Evolutionary conservation across 768 basidiomycete genomes (phyloP), one percentile per base, ranked within the genome.

Genomic region (Trichaptum fuscoviolaceum): DNA sequence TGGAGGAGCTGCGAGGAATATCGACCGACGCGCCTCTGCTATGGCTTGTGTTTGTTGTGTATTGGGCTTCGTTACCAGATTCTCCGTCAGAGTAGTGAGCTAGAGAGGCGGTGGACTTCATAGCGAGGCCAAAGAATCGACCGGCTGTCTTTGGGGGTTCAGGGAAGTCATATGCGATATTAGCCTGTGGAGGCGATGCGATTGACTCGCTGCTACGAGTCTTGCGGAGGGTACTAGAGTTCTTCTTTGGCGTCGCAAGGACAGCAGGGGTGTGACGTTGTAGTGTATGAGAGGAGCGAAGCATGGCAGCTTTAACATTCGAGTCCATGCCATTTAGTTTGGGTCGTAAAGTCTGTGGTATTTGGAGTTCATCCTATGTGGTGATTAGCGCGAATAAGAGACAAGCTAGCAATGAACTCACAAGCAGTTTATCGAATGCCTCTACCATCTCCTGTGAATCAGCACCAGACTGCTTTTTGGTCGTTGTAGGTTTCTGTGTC

Each of bases 231-330:
- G 84, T 78, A 62, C 83, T 83, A 27, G 89, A 85, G 4, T 86
- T 84, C 20, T 73, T 69, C 1, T 85, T 83, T 52, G 77, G 77
- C 25, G 67, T 35, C 24, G 69, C 71, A 64, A 36, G 66, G 27
- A 76, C 69, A 26, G 75, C 72, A 30, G 79, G 79, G 67, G 77
- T 81, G 58, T n/a, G 23, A 8, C 80, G 75, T 23, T 82, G 77
- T 74, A 92, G 79, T 27, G 84, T 83, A 34, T 89, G 87, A 0
- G 93, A 93, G 0, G 92, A 93, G 73, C 92, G 93, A 65, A 96
- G 80, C 92, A 96, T 95, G 15, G 91, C 92, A 5, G 91, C 93
- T 74, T 96, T 96, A 63, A 96, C 91, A 0, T 89, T 87, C 0
- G 88, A 78, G 66, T 96, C 92, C 85, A 96, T 92, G 18, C 86